Evolutionary conservation across 768 basidiomycete genomes (phyloP), one percentile per base, ranked within the genome.

Genomic region (Lactarius sp.): DNA sequence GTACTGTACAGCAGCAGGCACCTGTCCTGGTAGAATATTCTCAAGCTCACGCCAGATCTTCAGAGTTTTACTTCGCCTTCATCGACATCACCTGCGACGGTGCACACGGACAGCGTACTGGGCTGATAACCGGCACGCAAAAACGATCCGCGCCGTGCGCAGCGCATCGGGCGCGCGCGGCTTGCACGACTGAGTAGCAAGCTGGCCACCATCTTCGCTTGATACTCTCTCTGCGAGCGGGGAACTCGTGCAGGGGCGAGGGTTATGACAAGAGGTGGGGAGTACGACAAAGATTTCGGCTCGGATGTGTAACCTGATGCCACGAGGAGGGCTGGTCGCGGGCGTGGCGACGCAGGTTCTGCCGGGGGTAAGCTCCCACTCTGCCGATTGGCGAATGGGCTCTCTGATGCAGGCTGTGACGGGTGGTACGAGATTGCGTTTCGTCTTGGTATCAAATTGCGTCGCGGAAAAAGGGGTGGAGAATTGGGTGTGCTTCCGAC

Each of bases 191-290:
- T 62, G 61, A 68, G 67, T 16, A 68, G 39, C 61, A 68, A 37
- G 58, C 56, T 67, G 5, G 67, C 67, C 22, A 68, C 61, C 50
- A 64, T 59, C 52, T 64, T 67, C 8, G 65, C 67, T 20, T 61
- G 67, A 18, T 67, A 61, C 3, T 68, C 67, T 50, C 61, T 53
- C 58, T 54, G 60, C 31, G 67, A 53, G 20, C 57, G 61, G 3
- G 65, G 60, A 14, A 62, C 65, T 4, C 60, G 46, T 10, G 63
- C 59, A 6, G 63, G 63, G 1, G 63, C 63, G 5, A 64, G 59
- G 3, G 63, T 56, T 20, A 64, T 33, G 49, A 60, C 59, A 16
- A 60, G 63, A n/a, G 64, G 63, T 3, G 41, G 59, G 14, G 59
- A 16, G 20, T 39, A 16, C 27, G 31, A 27, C 3, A 52, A 18